Percentiles rank a stretch among this genome's conserved stretches.
Evolutionary conservation across 1,139 yeast genomes (phyloP).

Genomic region (Blastobotrys arbuscula): DNA sequence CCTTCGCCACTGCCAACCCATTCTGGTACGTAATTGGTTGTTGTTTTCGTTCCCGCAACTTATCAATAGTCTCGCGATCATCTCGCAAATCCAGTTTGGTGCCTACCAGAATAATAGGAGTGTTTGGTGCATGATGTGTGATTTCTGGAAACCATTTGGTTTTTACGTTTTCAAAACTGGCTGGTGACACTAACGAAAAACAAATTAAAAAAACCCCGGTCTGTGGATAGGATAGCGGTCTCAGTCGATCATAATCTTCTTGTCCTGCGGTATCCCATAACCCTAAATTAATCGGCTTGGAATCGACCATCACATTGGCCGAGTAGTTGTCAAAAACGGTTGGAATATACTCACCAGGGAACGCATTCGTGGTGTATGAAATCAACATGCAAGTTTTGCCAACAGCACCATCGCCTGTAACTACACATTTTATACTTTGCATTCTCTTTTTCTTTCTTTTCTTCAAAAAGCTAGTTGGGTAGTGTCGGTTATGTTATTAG

Average conservation of each 20-base stretch:
- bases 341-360: slow-evolving; percentile 93
- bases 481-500: too few species aligned
- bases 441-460: too few species aligned
- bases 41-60: slow-evolving; percentile 56
- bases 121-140: slow-evolving; percentile 77
- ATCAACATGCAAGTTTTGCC: slow-evolving; percentile 89
- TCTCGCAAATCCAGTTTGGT: slow-evolving; percentile 84
- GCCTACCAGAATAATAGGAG: slow-evolving; percentile 74
- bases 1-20: slow-evolving; percentile 64
- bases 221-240: slow-evolving; percentile 90
- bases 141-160: slow-evolving; percentile 83
- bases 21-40: slow-evolving; percentile 60
- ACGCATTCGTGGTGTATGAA: slow-evolving; percentile 87
- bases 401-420: slow-evolving; percentile 95
- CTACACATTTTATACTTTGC: slow-evolving; percentile 93
- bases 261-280: slow-evolving; percentile 99
- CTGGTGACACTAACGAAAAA: slow-evolving; percentile 79
- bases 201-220: slow-evolving; percentile 86
- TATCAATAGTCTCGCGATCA: slow-evolving; percentile 69
- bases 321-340: slow-evolving; percentile 90
- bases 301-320: slow-evolving; percentile 79
- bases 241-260: slow-evolving; percentile 82
- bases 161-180: slow-evolving; percentile 68
- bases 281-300: slow-evolving; percentile 74
- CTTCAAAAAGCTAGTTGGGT: too few species aligned